Conservation (phyloP, 495 filamentous ascomycete species). For the Lasiosphaeria hispida region DNA sequence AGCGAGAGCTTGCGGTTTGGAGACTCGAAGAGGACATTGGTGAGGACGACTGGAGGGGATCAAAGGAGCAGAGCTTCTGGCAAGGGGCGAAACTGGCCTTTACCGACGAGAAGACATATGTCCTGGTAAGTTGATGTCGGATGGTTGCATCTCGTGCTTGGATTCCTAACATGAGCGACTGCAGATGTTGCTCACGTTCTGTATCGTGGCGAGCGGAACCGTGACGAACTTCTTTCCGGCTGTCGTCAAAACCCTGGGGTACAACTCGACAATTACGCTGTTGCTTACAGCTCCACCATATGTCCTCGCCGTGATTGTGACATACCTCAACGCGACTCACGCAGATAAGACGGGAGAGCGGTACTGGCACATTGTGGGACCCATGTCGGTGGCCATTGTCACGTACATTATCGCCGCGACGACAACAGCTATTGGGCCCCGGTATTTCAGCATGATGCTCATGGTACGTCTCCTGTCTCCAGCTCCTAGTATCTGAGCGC, state of each 20-base stretch:
- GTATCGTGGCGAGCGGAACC: constrained; percentile 67
- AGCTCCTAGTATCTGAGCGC: background rate
- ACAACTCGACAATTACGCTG: constrained; percentile 60
- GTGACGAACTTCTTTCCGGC: constrained; percentile 92
- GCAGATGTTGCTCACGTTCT: constrained; percentile 64
- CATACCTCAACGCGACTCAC: constrained; percentile 73
- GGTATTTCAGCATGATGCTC: constrained; percentile 82
- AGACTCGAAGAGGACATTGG: constrained; percentile 76
- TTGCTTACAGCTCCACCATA: constrained; percentile 77
- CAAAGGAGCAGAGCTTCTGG: constrained; percentile 61
- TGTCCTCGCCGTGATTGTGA: constrained; percentile 65
- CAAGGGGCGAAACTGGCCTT: constrained; percentile 71
- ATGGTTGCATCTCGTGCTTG: constrained; percentile 1
- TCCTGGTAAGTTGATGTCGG: constrained; percentile 57
- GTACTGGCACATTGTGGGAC: constrained; percentile 71
- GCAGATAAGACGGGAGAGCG: constrained; percentile 77
- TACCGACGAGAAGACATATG: constrained; percentile 67
- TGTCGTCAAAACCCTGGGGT: constrained; percentile 72
- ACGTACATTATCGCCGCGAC: constrained; percentile 76
- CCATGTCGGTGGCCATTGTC: constrained; percentile 64
- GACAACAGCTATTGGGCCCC: constrained; percentile 60
- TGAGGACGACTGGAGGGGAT: constrained; percentile 67
- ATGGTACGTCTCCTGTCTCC: constrained; percentile 49
- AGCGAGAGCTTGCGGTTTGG: constrained; percentile 66
- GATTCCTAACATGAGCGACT: background rate